Evolutionary conservation across 1,139 yeast genomes (phyloP).

Genomic region (Meyerozyma sp.): DNA sequence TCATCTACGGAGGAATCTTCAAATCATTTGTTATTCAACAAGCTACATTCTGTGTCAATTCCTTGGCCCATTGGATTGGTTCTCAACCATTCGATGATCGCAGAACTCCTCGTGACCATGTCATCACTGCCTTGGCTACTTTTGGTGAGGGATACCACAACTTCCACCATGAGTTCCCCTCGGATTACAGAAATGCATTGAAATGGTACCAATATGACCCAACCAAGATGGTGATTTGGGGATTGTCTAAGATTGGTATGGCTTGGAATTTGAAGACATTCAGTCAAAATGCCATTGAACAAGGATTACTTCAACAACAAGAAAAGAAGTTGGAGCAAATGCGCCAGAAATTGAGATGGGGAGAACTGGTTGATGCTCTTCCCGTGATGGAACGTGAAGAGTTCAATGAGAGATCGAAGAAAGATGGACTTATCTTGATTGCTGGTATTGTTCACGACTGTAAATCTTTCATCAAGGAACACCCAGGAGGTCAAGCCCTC

Average conservation of each 20-base stretch:
- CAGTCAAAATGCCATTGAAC: slow-evolving; percentile 93
- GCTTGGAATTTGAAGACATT: slow-evolving; percentile 90
- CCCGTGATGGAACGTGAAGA: slow-evolving; percentile 91
- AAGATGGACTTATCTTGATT: slow-evolving; percentile 64
- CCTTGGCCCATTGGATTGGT: slow-evolving; percentile 98
- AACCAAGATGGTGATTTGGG: slow-evolving; percentile 76
- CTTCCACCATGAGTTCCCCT: slow-evolving; percentile 98
- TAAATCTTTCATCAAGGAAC: slow-evolving; percentile 76
- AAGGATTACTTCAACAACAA: slow-evolving; percentile 92
- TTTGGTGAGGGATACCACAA: slow-evolving; percentile 99
- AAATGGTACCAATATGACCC: slow-evolving; percentile 99
- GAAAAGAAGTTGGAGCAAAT: slow-evolving; percentile 89
- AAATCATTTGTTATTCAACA: slow-evolving; percentile 87
- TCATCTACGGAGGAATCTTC: slow-evolving; percentile 83
- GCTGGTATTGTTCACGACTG: slow-evolving; percentile 96
- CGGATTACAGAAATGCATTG: slow-evolving; percentile 96
- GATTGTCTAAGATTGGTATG: slow-evolving; percentile 70
- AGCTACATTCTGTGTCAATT: slow-evolving; percentile 97
- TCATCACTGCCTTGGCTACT: slow-evolving; percentile 88
- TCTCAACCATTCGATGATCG: slow-evolving; percentile 96
- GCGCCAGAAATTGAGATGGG: slow-evolving; percentile 85
- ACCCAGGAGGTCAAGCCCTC: slow-evolving; percentile 96
- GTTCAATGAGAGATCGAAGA: slow-evolving; percentile 62
- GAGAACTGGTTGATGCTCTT: slow-evolving; percentile 72
- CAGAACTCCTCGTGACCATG: slow-evolving; percentile 96